Conservation (phyloP, 73 alveolate genomes). For the Blepharisma stoltei region DNA sequence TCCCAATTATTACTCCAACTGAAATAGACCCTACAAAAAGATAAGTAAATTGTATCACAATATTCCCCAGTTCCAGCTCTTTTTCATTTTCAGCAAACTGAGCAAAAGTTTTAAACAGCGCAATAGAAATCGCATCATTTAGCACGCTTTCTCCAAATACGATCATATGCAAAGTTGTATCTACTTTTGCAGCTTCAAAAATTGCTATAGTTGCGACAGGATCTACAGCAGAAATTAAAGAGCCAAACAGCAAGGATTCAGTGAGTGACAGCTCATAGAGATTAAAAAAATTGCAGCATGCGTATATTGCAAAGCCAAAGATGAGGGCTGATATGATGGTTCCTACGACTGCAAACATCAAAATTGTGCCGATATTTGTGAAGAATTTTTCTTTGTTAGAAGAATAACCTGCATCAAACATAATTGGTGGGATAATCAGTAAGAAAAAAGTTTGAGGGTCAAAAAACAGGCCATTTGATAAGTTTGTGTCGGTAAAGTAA, state of each 20-base stretch:
- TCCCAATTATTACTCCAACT: conserved; percentile 38
- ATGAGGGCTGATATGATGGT: conserved; percentile 38
- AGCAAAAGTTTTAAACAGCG: conserved; percentile 35
- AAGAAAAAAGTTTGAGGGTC: conserved; percentile 47
- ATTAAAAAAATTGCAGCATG: conserved; percentile 37
- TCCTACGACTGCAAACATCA: conserved; percentile 46
- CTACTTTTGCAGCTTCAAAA: conserved; percentile 30
- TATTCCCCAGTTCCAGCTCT: neutral
- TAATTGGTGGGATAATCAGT: conserved; percentile 47
- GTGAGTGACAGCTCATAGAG: conserved; percentile 20
- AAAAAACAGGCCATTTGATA: conserved; percentile 26
- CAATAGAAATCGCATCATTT: conserved; percentile 55
- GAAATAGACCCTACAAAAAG: conserved; percentile 46
- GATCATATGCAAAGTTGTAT: conserved; percentile 24
- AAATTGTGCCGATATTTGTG: conserved; percentile 36
- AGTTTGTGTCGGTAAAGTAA: neutral
- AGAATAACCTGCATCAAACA: conserved; percentile 56
- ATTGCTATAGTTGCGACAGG: conserved; percentile 48
- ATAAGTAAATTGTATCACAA: conserved; percentile 30
- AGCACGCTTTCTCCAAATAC: conserved; percentile 47
- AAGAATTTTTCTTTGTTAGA: conserved; percentile 40
- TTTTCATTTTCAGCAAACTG: neutral
- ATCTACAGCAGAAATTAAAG: conserved; percentile 53
- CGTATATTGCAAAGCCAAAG: conserved; percentile 28
- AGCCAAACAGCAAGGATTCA: conserved; percentile 40